A percentile compares a stretch with the other conserved stretches of the same genome.
phyloP scores from a whole-genome alignment of 495 filamentous ascomycete species.

The Tuber aestivum region DNA sequence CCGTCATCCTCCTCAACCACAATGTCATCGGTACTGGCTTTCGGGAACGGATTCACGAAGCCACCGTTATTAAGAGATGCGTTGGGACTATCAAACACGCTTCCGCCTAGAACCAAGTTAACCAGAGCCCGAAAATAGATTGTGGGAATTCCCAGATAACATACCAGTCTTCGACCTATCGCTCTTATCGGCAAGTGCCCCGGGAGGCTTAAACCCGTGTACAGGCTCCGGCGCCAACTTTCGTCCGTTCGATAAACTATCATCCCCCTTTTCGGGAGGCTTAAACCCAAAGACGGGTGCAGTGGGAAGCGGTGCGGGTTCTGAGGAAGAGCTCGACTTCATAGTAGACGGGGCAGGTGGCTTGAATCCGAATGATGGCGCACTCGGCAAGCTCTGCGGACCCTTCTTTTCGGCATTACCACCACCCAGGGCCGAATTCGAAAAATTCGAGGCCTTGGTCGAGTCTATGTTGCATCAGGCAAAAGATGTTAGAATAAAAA shows the following conservation, averaged over 20 bases:
- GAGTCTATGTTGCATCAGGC: not conserved
- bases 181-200: constrained; percentile 5
- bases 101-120: constrained; percentile 18
- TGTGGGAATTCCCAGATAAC: not conserved
- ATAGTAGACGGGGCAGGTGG: constrained; percentile 4
- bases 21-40: constrained; percentile 20
- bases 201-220: constrained; percentile 32
- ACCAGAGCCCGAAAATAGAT: not conserved
- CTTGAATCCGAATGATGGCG: constrained; percentile 27
- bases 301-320: not conserved
- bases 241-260: not conserved
- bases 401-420: not conserved
- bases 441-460: not conserved
- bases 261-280: constrained; percentile 12
- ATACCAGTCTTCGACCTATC: constrained; percentile 20
- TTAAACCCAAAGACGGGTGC: constrained; percentile 8
- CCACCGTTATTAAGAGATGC: constrained; percentile 14
- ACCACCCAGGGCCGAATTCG: not conserved
- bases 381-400: constrained; percentile 17
- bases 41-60: constrained; percentile 35
- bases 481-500: constrained; percentile 5
- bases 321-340: not conserved
- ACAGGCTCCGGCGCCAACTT: constrained; percentile 18
- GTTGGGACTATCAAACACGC: constrained; percentile 27
- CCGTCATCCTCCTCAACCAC: constrained; percentile 30